Conservation (phyloP, 208 protist genomes). For the Crithidia expoeki region DNA sequence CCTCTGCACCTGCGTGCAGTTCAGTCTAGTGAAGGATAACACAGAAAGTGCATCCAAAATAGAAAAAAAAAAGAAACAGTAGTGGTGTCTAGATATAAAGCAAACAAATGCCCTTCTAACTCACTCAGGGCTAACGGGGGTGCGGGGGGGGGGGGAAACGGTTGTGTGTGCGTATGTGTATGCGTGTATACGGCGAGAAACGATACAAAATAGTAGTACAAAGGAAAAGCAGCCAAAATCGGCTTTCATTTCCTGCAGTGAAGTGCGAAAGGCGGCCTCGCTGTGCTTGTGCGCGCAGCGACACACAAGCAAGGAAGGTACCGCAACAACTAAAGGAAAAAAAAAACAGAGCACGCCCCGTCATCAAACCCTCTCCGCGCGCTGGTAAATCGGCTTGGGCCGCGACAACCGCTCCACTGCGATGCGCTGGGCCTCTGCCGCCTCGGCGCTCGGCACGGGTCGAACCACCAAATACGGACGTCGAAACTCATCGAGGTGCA, state of each 20-base stretch:
- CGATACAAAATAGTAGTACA: no score
- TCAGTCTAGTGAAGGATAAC: background rate
- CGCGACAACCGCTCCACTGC: slow-evolving; percentile 55
- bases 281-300: no score
- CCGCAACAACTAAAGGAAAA: slow-evolving; percentile 3
- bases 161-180: no score
- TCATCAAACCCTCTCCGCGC: slow-evolving; percentile 21
- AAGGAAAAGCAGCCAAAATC: no score
- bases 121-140: no score
- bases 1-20: background rate
- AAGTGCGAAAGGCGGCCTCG: no score
- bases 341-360: background rate
- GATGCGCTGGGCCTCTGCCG: slow-evolving; percentile 48
- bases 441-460: slow-evolving; percentile 50
- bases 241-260: no score
- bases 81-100: no score
- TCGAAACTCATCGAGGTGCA: slow-evolving; percentile 70
- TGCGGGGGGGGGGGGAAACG: no score
- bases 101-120: no score
- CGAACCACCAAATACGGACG: slow-evolving; percentile 77
- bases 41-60: background rate
- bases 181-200: no score
- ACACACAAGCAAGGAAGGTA: background rate
- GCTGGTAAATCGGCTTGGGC: slow-evolving; percentile 55
- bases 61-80: slow-evolving; percentile 18